Base-by-base conservation (phyloP, 352 stramenopile genomes). In the Pythium coloratum region DNA sequence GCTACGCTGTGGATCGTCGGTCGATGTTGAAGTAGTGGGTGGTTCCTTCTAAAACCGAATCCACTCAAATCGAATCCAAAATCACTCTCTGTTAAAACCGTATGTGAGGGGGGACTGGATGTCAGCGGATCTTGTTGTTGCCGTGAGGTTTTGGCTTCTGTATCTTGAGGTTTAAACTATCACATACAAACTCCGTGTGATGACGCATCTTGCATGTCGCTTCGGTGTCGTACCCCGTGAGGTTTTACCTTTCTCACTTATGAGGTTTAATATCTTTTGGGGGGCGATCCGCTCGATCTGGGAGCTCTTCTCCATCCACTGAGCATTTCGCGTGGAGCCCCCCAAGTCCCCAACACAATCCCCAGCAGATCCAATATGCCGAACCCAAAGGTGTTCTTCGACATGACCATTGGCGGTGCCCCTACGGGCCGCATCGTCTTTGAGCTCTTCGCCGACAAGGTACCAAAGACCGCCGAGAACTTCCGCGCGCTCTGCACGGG, bases 331-430 rank as follows among this genome's bases (percentile, higher is more conserved):
- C 58, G 32, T 62, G 47, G 40, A 66, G 38, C 44, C 59, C 59
- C 66, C 36, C 66, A 64, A 68, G 55, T 32, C 34, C 53, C 53
- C n/a, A 36, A 26, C 44, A 32, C 30, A 51, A 51, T 62, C 50
- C 34, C 46, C 33, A 62, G 26, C 34, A 42, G 16, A 47, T 66
- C 49, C 49, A 55, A 16, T 16, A 95, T 95, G 87, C 58, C 86
- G 59, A 97, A 98, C 86, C 94, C 93, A 44, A 75, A 82, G 47
- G 97, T 99, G 36, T 99, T 98, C 76, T 99, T 99, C 71, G 97
- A 99, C 75, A 98, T 99, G 81, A 91, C 94, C 76, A 92, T 99
- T 69, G 96, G 90, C 64, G 96, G 93, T 49, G 80, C 83, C 58
- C 75, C 93, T 55, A 84, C 82, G 13, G 97, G 97, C 66, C 83